Conservation (phyloP, 768 basidiomycete genomes). For the Lactarius sp. region DNA sequence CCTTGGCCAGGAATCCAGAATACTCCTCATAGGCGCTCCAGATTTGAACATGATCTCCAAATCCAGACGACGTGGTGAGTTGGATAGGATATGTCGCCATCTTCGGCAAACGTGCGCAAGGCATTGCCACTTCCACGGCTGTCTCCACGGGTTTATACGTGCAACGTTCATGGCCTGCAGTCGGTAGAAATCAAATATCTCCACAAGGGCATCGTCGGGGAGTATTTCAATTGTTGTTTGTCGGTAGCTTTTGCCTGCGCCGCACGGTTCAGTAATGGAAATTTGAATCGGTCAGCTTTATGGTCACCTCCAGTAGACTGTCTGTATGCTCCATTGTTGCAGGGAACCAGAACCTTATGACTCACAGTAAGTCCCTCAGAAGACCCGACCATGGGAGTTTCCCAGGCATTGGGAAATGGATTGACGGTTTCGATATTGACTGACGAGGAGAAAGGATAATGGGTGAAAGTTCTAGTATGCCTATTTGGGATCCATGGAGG, state of each 20-base stretch:
- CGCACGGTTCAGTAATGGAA: not conserved
- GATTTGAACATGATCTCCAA: not conserved
- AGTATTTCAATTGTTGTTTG: not conserved
- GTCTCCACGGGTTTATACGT: not conserved
- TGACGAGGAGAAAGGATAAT: not conserved
- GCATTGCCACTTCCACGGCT: not conserved
- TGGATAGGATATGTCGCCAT: not conserved
- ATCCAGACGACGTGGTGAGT: not conserved
- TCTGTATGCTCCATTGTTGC: not conserved
- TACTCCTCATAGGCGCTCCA: not conserved
- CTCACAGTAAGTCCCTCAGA: not conserved
- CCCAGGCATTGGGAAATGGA: not conserved
- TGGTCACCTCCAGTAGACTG: not conserved
- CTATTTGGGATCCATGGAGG: not conserved
- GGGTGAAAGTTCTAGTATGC: not conserved
- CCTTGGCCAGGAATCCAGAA: slow-evolving; percentile 1
- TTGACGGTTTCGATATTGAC: not conserved
- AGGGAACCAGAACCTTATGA: not conserved
- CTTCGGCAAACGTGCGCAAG: not conserved
- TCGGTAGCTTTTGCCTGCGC: not conserved
- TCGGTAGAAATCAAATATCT: not conserved
- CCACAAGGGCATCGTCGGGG: not conserved
- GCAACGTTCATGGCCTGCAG: not conserved
- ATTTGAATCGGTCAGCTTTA: not conserved
- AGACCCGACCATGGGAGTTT: not conserved